Conservation (phyloP, 2,329 filamentous ascomycete species). For the Phaeosphaeria sp. region DNA sequence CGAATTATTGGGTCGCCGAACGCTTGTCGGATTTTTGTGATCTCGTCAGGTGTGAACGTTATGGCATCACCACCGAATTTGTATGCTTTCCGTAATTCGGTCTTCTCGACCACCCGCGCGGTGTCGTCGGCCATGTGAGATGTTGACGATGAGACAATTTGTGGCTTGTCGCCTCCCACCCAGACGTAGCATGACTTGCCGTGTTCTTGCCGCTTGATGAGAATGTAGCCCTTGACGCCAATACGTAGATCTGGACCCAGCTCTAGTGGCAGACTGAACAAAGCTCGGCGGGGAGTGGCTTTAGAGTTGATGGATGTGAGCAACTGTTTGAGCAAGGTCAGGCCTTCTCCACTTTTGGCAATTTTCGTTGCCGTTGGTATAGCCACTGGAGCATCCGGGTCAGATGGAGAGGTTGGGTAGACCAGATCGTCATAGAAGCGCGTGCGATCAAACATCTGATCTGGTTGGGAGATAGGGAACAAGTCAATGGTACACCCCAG, state of each 20-base stretch:
- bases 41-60: conserved; percentile 83
- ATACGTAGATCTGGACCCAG: conserved; percentile 85
- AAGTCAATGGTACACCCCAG: conserved; percentile 90
- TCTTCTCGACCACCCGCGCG: conserved; percentile 76
- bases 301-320: conserved; percentile 90
- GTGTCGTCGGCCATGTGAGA: conserved; percentile 80
- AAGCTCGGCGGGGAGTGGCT: conserved; percentile 80
- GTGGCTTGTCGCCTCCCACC: conserved; percentile 81
- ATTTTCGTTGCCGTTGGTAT: conserved; percentile 63
- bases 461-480: conserved; percentile 81
- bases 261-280: conserved; percentile 89
- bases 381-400: conserved; percentile 70
- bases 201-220: conserved; percentile 83
- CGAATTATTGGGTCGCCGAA: conserved; percentile 85
- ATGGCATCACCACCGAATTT: conserved; percentile 94
- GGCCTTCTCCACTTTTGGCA: conserved; percentile 74
- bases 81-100: conserved; percentile 88
- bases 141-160: conserved; percentile 79
- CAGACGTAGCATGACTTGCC: conserved; percentile 87
- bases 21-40: conserved; percentile 71
- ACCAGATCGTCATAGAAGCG: conserved; percentile 98
- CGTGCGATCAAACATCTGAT: conserved; percentile 76
- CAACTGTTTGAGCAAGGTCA: conserved; percentile 79
- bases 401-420: conserved; percentile 72
- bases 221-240: conserved; percentile 90